A percentile compares a stretch with the other conserved stretches of the same genome.
Conservation (phyloP, 2,329 filamentous ascomycete species). For the Apiospora phragmitis region DNA sequence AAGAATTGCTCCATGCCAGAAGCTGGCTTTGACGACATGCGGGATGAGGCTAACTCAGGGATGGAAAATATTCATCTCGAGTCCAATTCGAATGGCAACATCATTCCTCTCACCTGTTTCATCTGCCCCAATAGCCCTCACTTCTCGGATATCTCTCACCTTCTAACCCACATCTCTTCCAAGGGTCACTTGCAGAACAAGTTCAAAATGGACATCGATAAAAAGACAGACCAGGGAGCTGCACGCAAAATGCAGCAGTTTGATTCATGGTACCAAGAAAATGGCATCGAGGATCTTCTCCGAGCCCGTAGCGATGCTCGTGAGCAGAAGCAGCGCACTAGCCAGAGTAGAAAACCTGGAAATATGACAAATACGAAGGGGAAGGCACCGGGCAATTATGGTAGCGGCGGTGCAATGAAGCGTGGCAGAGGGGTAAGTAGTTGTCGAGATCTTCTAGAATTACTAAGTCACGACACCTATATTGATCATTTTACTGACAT, state of each 20-base stretch:
- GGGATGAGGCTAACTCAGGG: not conserved
- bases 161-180: slow-evolving; percentile 88
- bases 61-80: not conserved
- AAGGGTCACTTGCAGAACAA: slow-evolving; percentile 88
- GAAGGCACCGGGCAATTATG: not conserved
- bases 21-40: not conserved
- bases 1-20: too few relatives aligned
- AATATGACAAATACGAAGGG: slow-evolving; percentile 12
- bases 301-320: slow-evolving; percentile 74
- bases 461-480: not conserved
- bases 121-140: slow-evolving; percentile 78
- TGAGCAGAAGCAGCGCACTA: slow-evolving; percentile 46
- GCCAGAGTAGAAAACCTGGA: slow-evolving; percentile 21
- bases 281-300: slow-evolving; percentile 72
- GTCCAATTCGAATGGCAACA: not conserved
- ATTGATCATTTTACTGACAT: not conserved
- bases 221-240: slow-evolving; percentile 67
- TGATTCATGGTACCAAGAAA: slow-evolving; percentile 74
- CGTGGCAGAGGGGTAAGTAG: slow-evolving; percentile 12
- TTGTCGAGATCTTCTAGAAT: not conserved
- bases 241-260: slow-evolving; percentile 64
- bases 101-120: slow-evolving; percentile 74
- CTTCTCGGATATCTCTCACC: slow-evolving; percentile 89
- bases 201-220: slow-evolving; percentile 77
- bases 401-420: not conserved